Evolutionary conservation across 1,284 basidiomycete genomes (phyloP), one percentile per base, ranked within the genome.

Genomic region (Psilocybe mexicana): DNA sequence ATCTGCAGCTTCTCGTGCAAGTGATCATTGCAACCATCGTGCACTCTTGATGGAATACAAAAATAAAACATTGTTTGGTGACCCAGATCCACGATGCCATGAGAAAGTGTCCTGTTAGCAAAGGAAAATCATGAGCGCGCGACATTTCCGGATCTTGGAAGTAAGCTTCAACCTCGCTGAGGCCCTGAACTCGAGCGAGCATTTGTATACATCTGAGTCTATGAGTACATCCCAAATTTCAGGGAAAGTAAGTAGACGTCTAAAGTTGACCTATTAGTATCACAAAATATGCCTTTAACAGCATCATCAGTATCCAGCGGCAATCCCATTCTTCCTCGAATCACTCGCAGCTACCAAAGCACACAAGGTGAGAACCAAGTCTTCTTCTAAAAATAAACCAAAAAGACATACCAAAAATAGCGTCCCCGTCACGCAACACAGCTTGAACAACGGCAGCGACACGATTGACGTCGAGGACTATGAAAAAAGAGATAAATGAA

Each of bases 241-340:
- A 40, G 12, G 4, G 4, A 40, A 6, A 40, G 14, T 14, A 40
- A n/a, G n/a, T 40, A 40, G 4, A 40, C 4, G 12, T n/a, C 12
- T 12, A 40, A 4, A 7, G 7, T 12, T 40, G 6, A n/a, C 38
- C 38, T 40, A 40, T 11, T 12, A 14, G n/a, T n/a, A 11, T n/a
- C 38, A 40, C 3, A 45, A 3, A 54, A 2, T 12, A 52, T 52
- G 18, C 18, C 25, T 35, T 23, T 10, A 25, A 44, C 12, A 24
- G n/a, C 30, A 43, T 33, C 8, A 30, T 61, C 62, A 93, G 73
- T 90, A 93, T 3, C 90, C 92, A 50, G 89, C 84, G 8, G 92
- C 90, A 54, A 92, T 83, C 18, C 92, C 91, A 61, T 92, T 88
- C 77, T 93, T 93, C 68, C 91, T 83, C 11, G 88, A 92, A 71